A percentile compares a stretch with the other conserved stretches of the same genome.
These are phyloP conservation scores for Plasmodium gonderi DNA, from an alignment of 169 alveolate species.

Conservation along the genomic window DNA sequence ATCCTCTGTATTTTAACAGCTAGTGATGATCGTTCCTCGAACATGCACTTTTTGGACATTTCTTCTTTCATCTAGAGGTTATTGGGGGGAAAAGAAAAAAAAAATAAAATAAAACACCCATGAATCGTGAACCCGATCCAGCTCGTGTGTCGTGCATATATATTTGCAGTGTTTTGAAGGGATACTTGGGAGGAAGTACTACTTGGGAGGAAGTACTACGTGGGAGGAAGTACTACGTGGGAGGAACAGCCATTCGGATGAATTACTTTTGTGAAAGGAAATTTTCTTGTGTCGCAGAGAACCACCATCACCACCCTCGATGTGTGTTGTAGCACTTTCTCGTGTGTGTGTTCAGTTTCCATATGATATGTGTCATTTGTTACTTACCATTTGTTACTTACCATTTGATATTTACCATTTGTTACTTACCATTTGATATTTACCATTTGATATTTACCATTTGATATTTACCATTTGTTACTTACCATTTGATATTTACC, in stretches of 20 bases:
- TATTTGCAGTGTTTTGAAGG: too few species aligned
- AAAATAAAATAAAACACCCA: background rate
- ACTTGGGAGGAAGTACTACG: too few species aligned
- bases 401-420: background rate
- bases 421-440: background rate
- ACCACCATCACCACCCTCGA: background rate
- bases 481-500: background rate
- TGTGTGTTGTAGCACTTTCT: background rate
- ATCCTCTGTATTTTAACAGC: slow-evolving; percentile 53
- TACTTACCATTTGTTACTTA: background rate
- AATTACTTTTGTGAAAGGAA: too few species aligned
- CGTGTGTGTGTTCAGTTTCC: background rate
- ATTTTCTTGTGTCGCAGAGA: too few species aligned
- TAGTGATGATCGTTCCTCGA: slow-evolving; percentile 63
- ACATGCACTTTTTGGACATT: slow-evolving; percentile 41
- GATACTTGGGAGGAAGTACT: too few species aligned
- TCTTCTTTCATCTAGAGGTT: background rate
- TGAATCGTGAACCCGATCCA: too few species aligned
- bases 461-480: background rate
- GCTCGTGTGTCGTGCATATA: too few species aligned
- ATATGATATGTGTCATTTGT: background rate
- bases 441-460: background rate
- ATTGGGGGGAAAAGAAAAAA: background rate
- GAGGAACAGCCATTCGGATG: too few species aligned
- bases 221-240: too few species aligned